A percentile compares a stretch with the other conserved stretches of the same genome.
Conservation (phyloP, 148 eudicot species). For the Rhododendron mucronatum region DNA sequence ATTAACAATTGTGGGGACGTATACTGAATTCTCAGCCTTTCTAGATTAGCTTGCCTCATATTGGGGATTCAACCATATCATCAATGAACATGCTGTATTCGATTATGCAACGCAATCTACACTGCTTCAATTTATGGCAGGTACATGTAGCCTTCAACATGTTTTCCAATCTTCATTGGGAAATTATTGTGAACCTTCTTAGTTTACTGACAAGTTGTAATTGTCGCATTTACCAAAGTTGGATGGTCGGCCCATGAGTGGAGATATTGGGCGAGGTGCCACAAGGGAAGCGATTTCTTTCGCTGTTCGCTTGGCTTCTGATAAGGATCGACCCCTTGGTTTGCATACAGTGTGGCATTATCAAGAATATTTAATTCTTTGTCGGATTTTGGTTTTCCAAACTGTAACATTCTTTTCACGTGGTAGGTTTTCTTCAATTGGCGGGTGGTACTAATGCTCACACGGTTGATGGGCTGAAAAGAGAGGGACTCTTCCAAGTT, state of each 20-base stretch:
- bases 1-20: not conserved
- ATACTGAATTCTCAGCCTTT: conserved; percentile 14
- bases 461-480: conserved; percentile 68
- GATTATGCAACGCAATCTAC: conserved; percentile 54
- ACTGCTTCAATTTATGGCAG: conserved; percentile 86
- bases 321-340: conserved; percentile 75
- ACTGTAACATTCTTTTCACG: not conserved
- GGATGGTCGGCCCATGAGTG: conserved; percentile 99
- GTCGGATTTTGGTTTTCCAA: not conserved
- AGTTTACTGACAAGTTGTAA: conserved; percentile 5
- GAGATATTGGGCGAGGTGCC: conserved; percentile 94
- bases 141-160: conserved; percentile 23
- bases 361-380: not conserved
- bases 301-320: conserved; percentile 58
- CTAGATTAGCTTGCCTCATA: conserved; percentile 81
- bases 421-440: conserved; percentile 81
- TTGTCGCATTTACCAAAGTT: conserved; percentile 33
- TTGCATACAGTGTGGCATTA: conserved; percentile 13
- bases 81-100: conserved; percentile 62
- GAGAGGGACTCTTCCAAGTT: conserved; percentile 52
- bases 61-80: conserved; percentile 42
- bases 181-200: not conserved
- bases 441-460: conserved; percentile 99
- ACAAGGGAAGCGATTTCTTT: conserved; percentile 73
- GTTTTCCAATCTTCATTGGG: not conserved